phyloP scores from a whole-genome alignment of 345 rosid species.

The Populus pruinosa region DNA sequence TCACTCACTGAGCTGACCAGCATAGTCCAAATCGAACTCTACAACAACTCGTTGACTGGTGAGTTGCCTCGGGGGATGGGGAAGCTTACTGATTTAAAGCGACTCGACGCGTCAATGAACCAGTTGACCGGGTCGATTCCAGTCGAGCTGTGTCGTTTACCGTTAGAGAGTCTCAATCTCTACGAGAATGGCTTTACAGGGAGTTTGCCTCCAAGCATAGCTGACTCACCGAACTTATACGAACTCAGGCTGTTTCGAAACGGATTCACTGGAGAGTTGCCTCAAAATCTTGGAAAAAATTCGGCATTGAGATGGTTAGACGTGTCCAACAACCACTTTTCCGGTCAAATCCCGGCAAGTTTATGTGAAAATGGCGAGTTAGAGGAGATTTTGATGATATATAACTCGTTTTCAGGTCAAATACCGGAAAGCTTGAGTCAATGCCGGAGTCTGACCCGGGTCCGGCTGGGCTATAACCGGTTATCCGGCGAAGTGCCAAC shows the following conservation, averaged over 20 bases:
- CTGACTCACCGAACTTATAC: constrained; percentile 63
- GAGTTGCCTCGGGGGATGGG: constrained; percentile 56
- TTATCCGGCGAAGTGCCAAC: constrained; percentile 75
- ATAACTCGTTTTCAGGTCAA: constrained; percentile 63
- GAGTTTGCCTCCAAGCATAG: constrained; percentile 56
- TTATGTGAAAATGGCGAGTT: constrained; percentile 64
- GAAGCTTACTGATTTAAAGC: constrained; percentile 58
- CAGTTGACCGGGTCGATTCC: constrained; percentile 63
- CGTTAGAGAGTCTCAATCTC: constrained; percentile 77
- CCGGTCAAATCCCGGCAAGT: constrained; percentile 58
- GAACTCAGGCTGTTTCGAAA: constrained; percentile 81
- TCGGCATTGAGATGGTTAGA: constrained; percentile 80
- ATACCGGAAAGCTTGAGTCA: constrained; percentile 55
- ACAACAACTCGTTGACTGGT: constrained; percentile 88
- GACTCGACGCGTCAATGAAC: constrained; percentile 90
- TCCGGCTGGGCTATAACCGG: constrained; percentile 64
- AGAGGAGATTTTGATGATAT: constrained; percentile 67
- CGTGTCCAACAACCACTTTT: constrained; percentile 61
- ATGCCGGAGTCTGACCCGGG: constrained; percentile 66
- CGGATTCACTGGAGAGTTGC: constrained; percentile 59
- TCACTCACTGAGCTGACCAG: constrained; percentile 59
- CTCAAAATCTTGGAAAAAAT: constrained; percentile 63
- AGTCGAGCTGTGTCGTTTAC: constrained; percentile 66
- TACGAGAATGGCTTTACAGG: constrained; percentile 77
- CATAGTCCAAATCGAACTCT: constrained; percentile 86